Base-by-base conservation (phyloP, 495 filamentous ascomycete species). In the Penicillium dipodomyicola region DNA sequence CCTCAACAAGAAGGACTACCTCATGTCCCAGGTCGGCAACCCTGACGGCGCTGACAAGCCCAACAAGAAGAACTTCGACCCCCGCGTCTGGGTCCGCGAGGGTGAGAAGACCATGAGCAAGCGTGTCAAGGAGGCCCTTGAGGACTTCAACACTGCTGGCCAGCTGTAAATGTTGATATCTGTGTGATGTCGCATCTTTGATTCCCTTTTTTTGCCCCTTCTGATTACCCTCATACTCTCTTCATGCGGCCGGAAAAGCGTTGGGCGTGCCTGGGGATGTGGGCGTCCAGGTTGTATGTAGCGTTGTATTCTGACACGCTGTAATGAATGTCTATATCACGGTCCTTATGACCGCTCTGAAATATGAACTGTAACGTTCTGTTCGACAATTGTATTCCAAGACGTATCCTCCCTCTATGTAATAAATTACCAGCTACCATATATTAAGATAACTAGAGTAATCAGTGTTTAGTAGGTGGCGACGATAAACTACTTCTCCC, bases 1-100 rank as follows among this genome's bases (percentile, higher is more conserved):
- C 62, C 75, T 90, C 59, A 88, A 84, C 66, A 97, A 97, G 82
- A 92, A 96, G 83, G 92, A 97, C 59, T 97, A 97, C 81, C 71
- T 99, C 61, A 76, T 80, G 77, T 79, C 79, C 32, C 84, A 87
- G 62, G 88, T 97, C 65, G 94, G 95, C 65, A 97, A 97, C 82
- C 94, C 95, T 47, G 92, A 97, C 23, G 95, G 93, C 52, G 81
- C 82, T 23, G 89, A 93, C 79, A 97, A 97, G 86, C 94, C 94
- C 63, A 97, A 98, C 84, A 98, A 98, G 88, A 97, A 96, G 82
- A 93, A 82, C 85, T 97, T 94, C 76, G 93, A 97, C 66, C 87
- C 86, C 57, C 73, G 80, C 56, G 75, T 80, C 42, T 81, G 80
- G 77, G 87, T 97, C 45, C 88, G 93, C 58, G 91, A 95, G 80